Percentiles rank a stretch among this genome's conserved stretches.
Evolutionary conservation across 768 basidiomycete genomes (phyloP).

Genomic region (Mrakia hoshinonis): DNA sequence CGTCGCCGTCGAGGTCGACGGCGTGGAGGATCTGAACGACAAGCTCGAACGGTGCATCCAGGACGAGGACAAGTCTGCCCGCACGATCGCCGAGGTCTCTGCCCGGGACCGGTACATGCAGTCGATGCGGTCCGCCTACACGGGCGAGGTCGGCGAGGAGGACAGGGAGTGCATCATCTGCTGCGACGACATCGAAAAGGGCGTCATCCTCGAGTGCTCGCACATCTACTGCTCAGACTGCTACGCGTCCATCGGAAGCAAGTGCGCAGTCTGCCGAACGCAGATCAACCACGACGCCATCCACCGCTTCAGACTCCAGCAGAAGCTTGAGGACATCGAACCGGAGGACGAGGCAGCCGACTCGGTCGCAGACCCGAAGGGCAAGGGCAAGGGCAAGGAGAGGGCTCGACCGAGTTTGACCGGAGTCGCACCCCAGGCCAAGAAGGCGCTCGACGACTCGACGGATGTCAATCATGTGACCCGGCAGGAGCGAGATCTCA

Average conservation of each 20-base stretch:
- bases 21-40: background rate
- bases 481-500: background rate
- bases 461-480: slow-evolving; percentile 4
- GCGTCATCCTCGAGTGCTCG: slow-evolving; percentile 11
- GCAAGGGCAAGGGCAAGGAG: slow-evolving; percentile 17
- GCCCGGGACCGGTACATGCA: background rate
- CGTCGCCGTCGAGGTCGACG: background rate
- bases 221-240: slow-evolving; percentile 22
- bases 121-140: background rate
- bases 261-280: slow-evolving; percentile 3
- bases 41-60: background rate
- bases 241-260: background rate
- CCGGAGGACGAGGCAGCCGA: background rate
- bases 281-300: background rate
- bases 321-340: background rate
- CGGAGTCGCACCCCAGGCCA: background rate
- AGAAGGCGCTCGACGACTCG: slow-evolving; percentile 1
- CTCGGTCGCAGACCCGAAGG: background rate
- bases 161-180: slow-evolving; percentile 2
- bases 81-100: background rate
- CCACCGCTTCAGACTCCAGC: background rate
- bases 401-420: background rate
- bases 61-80: background rate
- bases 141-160: background rate
- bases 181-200: background rate